phyloP scores from a whole-genome alignment of 2,329 filamentous ascomycete species.

The Phoma sp. region DNA sequence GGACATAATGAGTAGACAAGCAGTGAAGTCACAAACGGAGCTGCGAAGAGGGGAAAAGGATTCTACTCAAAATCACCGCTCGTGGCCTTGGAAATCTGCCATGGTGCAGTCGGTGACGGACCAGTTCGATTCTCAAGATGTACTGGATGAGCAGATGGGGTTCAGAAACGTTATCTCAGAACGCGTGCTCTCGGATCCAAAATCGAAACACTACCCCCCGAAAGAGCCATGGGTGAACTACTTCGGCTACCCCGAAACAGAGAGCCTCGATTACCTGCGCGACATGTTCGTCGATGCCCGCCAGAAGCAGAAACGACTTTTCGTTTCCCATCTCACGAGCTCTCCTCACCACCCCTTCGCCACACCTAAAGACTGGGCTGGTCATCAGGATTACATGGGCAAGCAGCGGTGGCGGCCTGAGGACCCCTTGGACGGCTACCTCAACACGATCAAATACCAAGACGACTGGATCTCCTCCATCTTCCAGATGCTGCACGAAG shows the following conservation, averaged over 20 bases:
- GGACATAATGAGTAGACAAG: constrained; percentile 6
- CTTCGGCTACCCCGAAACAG: constrained; percentile 24
- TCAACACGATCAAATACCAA: constrained; percentile 27
- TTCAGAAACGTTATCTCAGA: constrained; percentile 20
- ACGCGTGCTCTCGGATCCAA: constrained; percentile 17
- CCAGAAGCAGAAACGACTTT: constrained; percentile 17
- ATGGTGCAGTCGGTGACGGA: constrained; percentile 23
- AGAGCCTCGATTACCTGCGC: constrained; percentile 22
- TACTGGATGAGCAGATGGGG: constrained; percentile 23
- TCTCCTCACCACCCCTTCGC: constrained; percentile 24
- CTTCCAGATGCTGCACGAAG: constrained; percentile 24
- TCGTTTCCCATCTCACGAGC: constrained; percentile 25
- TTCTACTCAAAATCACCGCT: not conserved
- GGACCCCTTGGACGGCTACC: constrained; percentile 20
- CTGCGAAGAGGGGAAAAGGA: not conserved
- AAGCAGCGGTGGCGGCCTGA: constrained; percentile 22
- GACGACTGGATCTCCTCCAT: constrained; percentile 25
- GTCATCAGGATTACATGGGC: constrained; percentile 12
- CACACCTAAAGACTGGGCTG: constrained; percentile 21
- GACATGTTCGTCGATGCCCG: constrained; percentile 22
- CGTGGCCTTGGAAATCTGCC: constrained; percentile 15
- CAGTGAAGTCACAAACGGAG: not conserved
- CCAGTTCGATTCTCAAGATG: constrained; percentile 23
- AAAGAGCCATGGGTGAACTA: constrained; percentile 24
- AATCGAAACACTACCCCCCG: constrained; percentile 23